Evolutionary conservation across 2,329 filamentous ascomycete species (phyloP).

Genomic region (Aureobasidium vineae): DNA sequence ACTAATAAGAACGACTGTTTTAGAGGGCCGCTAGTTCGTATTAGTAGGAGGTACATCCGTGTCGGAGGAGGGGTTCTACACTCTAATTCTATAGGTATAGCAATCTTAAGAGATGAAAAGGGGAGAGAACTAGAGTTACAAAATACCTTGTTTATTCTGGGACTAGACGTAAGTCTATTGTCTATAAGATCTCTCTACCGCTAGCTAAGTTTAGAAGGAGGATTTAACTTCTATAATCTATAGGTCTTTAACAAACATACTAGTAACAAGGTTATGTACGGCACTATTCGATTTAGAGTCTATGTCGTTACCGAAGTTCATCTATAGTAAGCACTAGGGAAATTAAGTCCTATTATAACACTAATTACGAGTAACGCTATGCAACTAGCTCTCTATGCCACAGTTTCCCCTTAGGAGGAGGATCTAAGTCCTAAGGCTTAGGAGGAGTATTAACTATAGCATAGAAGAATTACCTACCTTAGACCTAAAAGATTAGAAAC

Average conservation of each 20-base stretch:
- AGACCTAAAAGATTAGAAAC: neutral
- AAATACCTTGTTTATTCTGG: neutral
- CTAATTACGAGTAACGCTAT: too few relatives aligned
- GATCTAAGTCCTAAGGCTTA: neutral
- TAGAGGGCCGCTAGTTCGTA: neutral
- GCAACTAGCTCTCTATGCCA: too few relatives aligned
- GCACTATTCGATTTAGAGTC: neutral
- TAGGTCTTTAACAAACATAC: neutral
- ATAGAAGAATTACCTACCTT: neutral
- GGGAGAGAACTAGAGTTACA: neutral
- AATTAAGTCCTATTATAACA: neutral
- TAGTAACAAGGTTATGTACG: neutral
- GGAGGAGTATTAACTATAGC: neutral
- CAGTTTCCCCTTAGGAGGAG: too few relatives aligned
- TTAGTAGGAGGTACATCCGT: neutral
- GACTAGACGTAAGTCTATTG: neutral
- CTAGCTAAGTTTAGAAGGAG: neutral
- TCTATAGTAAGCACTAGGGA: neutral
- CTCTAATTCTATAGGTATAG: neutral
- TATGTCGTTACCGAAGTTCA: neutral
- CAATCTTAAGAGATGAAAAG: neutral
- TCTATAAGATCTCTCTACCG: neutral
- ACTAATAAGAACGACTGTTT: neutral
- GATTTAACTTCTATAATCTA: neutral
- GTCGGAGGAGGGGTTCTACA: neutral